phyloP scores from a whole-genome alignment of 352 stramenopile genomes.

The Globisporangium solare region DNA sequence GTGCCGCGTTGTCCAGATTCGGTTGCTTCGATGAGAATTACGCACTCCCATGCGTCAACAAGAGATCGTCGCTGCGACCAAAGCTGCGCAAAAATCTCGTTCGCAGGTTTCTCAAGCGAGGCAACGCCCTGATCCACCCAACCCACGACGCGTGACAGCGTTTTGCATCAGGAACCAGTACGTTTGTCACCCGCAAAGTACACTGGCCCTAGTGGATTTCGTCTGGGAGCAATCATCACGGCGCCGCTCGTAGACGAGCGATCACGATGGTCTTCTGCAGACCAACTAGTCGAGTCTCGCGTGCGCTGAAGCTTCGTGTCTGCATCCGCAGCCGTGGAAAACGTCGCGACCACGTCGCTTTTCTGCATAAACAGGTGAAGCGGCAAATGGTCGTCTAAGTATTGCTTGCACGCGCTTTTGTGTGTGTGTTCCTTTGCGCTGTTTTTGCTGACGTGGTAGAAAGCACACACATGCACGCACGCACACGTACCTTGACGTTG shows the following conservation, averaged over 20 bases:
- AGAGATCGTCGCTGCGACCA: conserved; percentile 21
- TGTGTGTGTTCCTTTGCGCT: not conserved
- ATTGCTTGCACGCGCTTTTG: not conserved
- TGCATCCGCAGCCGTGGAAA: too few relatives aligned
- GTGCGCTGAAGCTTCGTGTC: conserved; percentile 1
- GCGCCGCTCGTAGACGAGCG: not conserved
- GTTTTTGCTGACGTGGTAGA: not conserved
- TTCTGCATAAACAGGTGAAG: not conserved
- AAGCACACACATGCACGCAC: not conserved
- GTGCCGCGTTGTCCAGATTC: conserved; percentile 16
- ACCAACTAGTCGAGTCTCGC: conserved; percentile 5
- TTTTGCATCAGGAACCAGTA: not conserved
- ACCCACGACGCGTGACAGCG: conserved; percentile 26
- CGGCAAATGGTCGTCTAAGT: not conserved
- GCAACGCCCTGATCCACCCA: conserved; percentile 40
- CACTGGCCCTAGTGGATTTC: not conserved
- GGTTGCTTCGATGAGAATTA: conserved; percentile 57
- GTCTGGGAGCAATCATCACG: not conserved
- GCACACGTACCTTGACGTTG: conserved; percentile 27
- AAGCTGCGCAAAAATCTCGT: conserved; percentile 24
- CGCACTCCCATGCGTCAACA: conserved; percentile 33
- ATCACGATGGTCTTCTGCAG: not conserved
- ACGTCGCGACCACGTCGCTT: not conserved
- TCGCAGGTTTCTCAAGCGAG: conserved; percentile 25
- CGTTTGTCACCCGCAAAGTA: not conserved